Base-by-base conservation (phyloP, 2,329 filamentous ascomycete species). In the Penicillium freii region DNA sequence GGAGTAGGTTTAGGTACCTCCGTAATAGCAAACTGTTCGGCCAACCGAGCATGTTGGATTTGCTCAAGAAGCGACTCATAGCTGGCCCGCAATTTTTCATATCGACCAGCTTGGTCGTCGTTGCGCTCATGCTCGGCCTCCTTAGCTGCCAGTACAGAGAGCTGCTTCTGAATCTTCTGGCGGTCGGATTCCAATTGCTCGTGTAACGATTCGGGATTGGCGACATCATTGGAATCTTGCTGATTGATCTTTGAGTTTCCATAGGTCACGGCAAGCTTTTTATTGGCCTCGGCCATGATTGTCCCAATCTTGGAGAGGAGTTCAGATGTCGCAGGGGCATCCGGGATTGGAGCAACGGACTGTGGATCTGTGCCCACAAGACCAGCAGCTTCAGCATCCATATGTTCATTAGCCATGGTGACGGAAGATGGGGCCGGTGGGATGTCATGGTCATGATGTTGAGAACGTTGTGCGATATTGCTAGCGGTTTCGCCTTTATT, bases 401-500 rank as follows among this genome's bases (percentile, higher is more conserved):
- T 57, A 23, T 71, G 71, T 19, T 74, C 72, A 63, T 71, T 77
- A 31, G 71, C 74, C 66, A 76, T 75, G 9, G 71, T 74, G 31
- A 74, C 69, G 13, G 92, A 96, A 0, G 92, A 96, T 7, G 89
- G 82, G 59, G 90, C 85, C 13, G 87, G 87, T 6, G 82, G 81
- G 15, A 83, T 80, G 53, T 87, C 84, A 50, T 88, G 83, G 60
- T 88, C 85, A 51, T 81, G 77, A 60, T 80, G 86, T 81, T 96
- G 94, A 38, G 84, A 77, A 52, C 81, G 78, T 69, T 89, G 87
- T 65, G 96, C 91, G 51, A 96, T 80, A 62, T 93, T 88, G 67
- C 96, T 90, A 11, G 92, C 92, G 1, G 90, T 90, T 61, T 96
- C 83, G 29, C 92, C 91, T 56, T 91, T 85, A 52, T 86, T 81